Base-by-base conservation (phyloP, 805 yeast species). In the Wickerhamiella bombiphila region DNA sequence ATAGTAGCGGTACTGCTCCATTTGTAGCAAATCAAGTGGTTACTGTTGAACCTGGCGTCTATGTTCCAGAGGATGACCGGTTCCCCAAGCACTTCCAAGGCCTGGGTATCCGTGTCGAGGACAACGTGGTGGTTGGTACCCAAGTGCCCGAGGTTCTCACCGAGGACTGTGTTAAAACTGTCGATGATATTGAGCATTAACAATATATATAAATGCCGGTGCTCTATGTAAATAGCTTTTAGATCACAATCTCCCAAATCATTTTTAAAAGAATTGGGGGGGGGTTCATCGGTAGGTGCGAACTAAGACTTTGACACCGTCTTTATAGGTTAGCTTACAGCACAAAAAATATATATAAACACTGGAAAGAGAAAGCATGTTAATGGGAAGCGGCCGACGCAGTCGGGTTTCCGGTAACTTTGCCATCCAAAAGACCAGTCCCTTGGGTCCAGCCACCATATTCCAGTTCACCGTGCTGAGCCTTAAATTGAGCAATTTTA, bases 41-140 rank as follows among this genome's bases (percentile, higher is more conserved):
- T 34, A 91, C 99, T 2, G 74, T 93, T 18, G 99, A 93, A 56
- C 98, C 98, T 0, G 99, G 98, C 20, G 68, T 91, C 21, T 91
- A 91, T 55, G 70, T 93, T 31, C 97, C 98, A 1, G 65, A 70
- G 46, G 65, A 65, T 47, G 74, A 69, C 38, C 47, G 53, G 19
- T 88, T 76, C 68, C 97, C 98, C 17, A 65, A 69, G 43, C 73
- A 73, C 48, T 88, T 72, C 61, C 76, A 81, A 51, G 86, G 86
- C 22, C 77, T 91, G 36, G 99, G 97, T 2, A 80, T 91, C 19
- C 73, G 99, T 50, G 80, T 91, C 22, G 99, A 91, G 58, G 99
- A 91, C 60, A 86, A 91, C 56, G 69, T 88, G 26, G 94, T 79
- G 0, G 93, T 80, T 0, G 93, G 93, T 0, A 54, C 65, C n/a